Evolutionary conservation across 805 yeast species (phyloP).

Genomic region (Candida quercuum): DNA sequence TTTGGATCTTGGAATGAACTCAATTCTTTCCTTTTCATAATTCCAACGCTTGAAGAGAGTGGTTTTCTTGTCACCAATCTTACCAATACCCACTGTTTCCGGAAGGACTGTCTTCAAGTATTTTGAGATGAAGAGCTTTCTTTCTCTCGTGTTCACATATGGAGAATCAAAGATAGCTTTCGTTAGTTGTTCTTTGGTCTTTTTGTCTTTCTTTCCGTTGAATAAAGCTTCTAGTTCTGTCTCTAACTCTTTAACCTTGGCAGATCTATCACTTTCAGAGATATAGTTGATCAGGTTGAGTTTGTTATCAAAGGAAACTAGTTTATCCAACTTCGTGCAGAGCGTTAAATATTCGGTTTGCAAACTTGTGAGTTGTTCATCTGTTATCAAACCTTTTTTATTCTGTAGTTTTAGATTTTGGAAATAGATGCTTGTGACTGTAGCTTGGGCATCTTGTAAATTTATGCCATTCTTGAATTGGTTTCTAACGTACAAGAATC

Average conservation of each 20-base stretch:
- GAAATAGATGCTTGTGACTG: slow-evolving; percentile 47
- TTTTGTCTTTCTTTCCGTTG: slow-evolving; percentile 17
- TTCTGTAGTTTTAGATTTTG: slow-evolving; percentile 32
- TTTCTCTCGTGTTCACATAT: slow-evolving; percentile 27
- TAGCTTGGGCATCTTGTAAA: slow-evolving; percentile 49
- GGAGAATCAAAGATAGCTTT: slow-evolving; percentile 35
- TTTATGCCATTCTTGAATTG: slow-evolving; percentile 55
- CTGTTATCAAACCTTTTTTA: slow-evolving; percentile 16
- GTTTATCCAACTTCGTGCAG: slow-evolving; percentile 34
- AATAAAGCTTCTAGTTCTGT: slow-evolving; percentile 9
- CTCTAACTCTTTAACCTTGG: slow-evolving; percentile 22
- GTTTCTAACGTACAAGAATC: slow-evolving; percentile 50
- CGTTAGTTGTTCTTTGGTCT: slow-evolving; percentile 33
- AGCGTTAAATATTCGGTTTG: slow-evolving; percentile 30
- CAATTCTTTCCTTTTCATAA: slow-evolving; percentile 45
- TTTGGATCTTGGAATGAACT: slow-evolving; percentile 48
- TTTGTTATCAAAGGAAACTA: slow-evolving; percentile 43
- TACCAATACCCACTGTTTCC: slow-evolving; percentile 36
- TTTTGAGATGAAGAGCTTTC: slow-evolving; percentile 27
- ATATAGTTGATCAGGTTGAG: slow-evolving; percentile 35
- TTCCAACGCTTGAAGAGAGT: slow-evolving; percentile 56
- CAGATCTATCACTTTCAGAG: slow-evolving; percentile 27
- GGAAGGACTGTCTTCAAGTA: slow-evolving; percentile 57
- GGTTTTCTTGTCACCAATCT: slow-evolving; percentile 45
- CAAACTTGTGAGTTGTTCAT: slow-evolving; percentile 26